Evolutionary conservation across 1,139 yeast species (phyloP), one percentile per base, ranked within the genome.

Genomic region (Blastobotrys elegans): DNA sequence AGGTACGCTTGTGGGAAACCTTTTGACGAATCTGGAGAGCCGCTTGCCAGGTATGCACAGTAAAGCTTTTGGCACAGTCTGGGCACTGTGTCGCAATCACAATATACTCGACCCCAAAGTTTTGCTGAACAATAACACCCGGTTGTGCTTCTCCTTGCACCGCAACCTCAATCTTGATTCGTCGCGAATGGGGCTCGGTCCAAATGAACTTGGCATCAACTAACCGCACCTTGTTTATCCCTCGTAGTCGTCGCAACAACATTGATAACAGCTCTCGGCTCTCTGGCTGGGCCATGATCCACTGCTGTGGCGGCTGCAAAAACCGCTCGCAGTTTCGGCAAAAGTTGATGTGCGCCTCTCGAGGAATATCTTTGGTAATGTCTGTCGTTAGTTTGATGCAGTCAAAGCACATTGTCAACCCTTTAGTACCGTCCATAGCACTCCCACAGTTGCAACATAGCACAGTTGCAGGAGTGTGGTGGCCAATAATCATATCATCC

Each of bases 161-260:
- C 0, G 98, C 88, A 45, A 94, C 70, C 63, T 89, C 90, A 54
- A 92, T 80, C 65, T 90, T 79, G 56, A 92, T 80, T 74, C 98
- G 82, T 67, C 98, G 82, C 24, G 97, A 90, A 67, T 92, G 99
- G 1, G 99, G 98, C 69, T 92, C 99, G 0, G 99, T 92, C 99
- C 99, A 92, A 53, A 92, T 82, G 61, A 92, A 92, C 3, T 90
- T 79, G 5, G 98, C 98, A 71, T 94, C 98, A 29, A 90, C 82
- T 52, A 92, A 74, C 57, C 98, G 76, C 44, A 90, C 94, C 61
- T 88, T 89, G 55, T 79, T 83, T 57, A 94, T 74, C 47, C 98
- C 98, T 60, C 84, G 87, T 57, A 94, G 75, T 65, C 94, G 79
- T 67, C 94, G 80, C 58, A 92, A 73, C 73, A 97, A 86, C 46